Conservation (phyloP, 176 grass and related monocot species). For the Lolium rigidum region DNA sequence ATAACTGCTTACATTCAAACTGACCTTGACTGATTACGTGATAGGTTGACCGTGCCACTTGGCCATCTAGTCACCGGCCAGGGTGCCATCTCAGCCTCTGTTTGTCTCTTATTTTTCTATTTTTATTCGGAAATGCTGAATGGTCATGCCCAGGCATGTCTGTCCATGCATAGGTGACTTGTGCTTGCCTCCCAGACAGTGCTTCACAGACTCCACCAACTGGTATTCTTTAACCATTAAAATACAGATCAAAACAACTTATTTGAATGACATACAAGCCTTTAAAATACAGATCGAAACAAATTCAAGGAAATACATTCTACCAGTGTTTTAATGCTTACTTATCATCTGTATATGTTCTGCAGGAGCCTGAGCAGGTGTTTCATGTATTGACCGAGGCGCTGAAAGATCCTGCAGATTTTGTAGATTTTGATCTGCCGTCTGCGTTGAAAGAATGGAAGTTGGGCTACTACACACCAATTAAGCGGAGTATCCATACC, state of each 20-base stretch:
- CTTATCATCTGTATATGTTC: conserved; percentile 31
- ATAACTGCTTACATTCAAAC: neutral
- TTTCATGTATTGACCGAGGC: conserved; percentile 55
- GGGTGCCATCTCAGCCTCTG: neutral
- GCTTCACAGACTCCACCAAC: no score
- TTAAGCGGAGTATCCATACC: conserved; percentile 68
- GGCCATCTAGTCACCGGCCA: neutral
- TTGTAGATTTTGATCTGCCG: conserved; percentile 57
- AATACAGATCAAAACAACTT: no score
- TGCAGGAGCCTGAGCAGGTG: conserved; percentile 38
- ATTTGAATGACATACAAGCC: neutral
- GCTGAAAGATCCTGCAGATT: conserved; percentile 41
- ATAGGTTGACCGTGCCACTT: neutral
- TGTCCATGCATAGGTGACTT: no score
- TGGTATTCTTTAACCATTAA: no score
- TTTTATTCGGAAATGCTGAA: neutral
- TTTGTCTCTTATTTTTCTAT: neutral
- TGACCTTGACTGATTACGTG: neutral
- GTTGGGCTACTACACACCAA: conserved; percentile 47
- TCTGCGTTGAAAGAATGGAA: conserved; percentile 53
- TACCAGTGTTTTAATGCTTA: neutral
- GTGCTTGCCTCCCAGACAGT: no score
- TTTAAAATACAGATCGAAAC: neutral
- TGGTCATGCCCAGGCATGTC: neutral
- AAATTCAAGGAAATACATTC: neutral